Conservation (phyloP, 192 early-diverging fungal species). For the Spinellus fusiger region DNA sequence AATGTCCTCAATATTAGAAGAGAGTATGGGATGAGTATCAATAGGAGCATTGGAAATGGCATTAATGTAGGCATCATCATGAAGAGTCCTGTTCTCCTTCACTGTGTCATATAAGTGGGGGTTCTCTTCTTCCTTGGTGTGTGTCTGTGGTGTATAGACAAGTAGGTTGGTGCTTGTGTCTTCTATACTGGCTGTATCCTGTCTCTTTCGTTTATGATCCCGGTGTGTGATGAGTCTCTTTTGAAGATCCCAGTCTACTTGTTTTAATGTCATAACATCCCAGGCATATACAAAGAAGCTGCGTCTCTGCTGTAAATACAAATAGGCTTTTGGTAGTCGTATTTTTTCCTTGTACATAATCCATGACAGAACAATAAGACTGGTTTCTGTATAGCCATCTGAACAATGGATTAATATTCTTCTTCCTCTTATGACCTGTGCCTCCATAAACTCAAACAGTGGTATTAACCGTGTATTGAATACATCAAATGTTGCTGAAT, state of each 20-base stretch:
- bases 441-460: conserved; percentile 28
- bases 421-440: conserved; percentile 18
- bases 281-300: conserved; percentile 55
- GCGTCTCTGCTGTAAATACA: conserved; percentile 42
- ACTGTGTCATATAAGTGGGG: background rate
- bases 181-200: conserved; percentile 3
- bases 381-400: conserved; percentile 54
- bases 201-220: conserved; percentile 13
- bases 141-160: background rate
- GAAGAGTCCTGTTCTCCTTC: background rate
- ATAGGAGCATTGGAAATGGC: background rate
- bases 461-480: conserved; percentile 19
- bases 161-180: background rate
- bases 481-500: conserved; percentile 15
- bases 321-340: conserved; percentile 44
- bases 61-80: background rate
- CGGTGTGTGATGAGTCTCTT: background rate
- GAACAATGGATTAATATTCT: conserved; percentile 49
- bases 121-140: background rate
- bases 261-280: conserved; percentile 38
- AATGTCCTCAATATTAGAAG: too few species aligned
- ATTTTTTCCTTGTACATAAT: conserved; percentile 44
- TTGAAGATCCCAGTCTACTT: conserved; percentile 30
- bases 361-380: conserved; percentile 37
- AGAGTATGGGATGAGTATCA: background rate